Evolutionary conservation across 2,329 filamentous ascomycete genomes (phyloP).

Genomic region (Fusarium sambucinum): DNA sequence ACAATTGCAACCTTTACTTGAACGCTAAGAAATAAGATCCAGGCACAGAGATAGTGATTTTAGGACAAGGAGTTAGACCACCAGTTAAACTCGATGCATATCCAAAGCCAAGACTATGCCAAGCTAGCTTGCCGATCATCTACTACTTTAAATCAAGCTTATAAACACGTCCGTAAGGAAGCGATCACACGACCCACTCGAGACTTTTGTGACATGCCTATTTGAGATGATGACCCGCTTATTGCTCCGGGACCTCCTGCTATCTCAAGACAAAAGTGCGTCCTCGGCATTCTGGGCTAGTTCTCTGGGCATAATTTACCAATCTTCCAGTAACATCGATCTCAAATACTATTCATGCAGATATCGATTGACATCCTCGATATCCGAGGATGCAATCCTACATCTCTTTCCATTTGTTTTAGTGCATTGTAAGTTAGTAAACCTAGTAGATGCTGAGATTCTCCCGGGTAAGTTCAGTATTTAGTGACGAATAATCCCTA

Average conservation of each 20-base stretch:
- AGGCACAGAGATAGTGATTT: conserved; percentile 5
- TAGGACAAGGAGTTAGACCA: conserved; percentile 5
- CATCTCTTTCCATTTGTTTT: background rate
- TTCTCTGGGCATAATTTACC: background rate
- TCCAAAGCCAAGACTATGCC: background rate
- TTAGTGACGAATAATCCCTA: too few species aligned
- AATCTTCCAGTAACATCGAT: background rate
- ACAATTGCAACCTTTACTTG: background rate
- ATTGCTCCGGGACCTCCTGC: conserved; percentile 1
- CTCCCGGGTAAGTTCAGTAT: too few species aligned
- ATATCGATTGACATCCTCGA: background rate
- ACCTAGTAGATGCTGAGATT: background rate
- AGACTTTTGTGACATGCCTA: background rate
- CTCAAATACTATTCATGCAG: background rate
- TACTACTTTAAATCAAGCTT: conserved; percentile 19
- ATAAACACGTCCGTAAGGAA: background rate
- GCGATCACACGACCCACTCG: background rate
- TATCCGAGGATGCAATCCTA: background rate
- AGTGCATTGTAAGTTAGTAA: background rate
- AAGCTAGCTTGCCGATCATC: conserved; percentile 9
- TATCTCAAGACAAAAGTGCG: background rate
- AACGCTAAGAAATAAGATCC: background rate
- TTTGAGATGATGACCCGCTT: conserved; percentile 1
- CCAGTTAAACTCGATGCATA: background rate
- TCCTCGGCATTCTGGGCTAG: background rate